Conservation (phyloP, 176 grass and related monocot species). For the Phoenix roebelenii region DNA sequence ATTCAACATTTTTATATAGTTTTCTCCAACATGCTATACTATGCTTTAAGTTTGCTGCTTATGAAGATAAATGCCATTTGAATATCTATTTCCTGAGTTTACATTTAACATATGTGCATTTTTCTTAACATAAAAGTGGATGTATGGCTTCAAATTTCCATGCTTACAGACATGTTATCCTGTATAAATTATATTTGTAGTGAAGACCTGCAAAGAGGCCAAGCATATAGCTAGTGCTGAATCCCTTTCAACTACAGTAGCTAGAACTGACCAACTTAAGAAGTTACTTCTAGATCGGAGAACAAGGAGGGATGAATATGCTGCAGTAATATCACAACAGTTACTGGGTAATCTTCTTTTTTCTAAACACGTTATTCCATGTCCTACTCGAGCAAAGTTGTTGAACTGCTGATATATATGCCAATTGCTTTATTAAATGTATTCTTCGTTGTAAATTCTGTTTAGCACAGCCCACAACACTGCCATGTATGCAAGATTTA, state of each 20-base stretch:
- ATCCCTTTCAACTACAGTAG: conserved; percentile 30
- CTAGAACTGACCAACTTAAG: conserved; percentile 53
- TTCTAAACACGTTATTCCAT: too few relatives aligned
- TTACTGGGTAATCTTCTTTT: conserved; percentile 26
- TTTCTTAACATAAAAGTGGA: not conserved
- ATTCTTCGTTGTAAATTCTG: too few relatives aligned
- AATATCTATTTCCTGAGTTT: not conserved
- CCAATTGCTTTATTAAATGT: too few relatives aligned
- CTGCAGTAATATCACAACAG: conserved; percentile 33
- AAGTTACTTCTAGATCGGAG: conserved; percentile 33
- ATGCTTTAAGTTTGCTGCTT: too few relatives aligned
- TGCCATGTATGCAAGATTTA: too few relatives aligned
- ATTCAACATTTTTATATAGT: too few relatives aligned
- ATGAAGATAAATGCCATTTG: too few relatives aligned
- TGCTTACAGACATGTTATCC: too few relatives aligned
- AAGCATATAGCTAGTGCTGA: conserved; percentile 25
- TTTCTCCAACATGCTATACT: too few relatives aligned
- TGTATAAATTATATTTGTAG: conserved; percentile 17
- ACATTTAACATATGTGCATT: not conserved
- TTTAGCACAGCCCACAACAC: too few relatives aligned
- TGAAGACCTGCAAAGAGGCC: conserved; percentile 38
- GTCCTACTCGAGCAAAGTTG: too few relatives aligned
- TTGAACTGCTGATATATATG: too few relatives aligned
- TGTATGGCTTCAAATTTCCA: conserved; percentile 2
- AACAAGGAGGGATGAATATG: conserved; percentile 42